Percentiles rank a stretch among this genome's conserved stretches.
These are phyloP conservation scores for Lachnellula hyalina DNA, from an alignment of 2,329 filamentous ascomycete genomes.

Conservation along the genomic window DNA sequence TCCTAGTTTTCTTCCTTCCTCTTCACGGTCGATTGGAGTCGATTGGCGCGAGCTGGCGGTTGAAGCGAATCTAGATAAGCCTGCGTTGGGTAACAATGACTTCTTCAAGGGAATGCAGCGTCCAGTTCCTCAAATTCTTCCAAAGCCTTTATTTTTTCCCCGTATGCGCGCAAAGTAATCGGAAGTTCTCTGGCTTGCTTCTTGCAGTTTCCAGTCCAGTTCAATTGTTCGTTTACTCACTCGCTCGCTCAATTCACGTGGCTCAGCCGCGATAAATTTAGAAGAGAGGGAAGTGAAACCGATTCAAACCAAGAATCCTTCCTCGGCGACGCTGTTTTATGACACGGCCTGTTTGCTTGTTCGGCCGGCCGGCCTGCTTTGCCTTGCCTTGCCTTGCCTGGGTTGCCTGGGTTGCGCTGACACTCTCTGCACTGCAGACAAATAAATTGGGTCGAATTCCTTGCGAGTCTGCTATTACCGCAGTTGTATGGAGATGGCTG, in stretches of 20 bases:
- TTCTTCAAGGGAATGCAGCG: neutral
- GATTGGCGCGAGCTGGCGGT: neutral
- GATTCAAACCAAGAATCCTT: slow-evolving; percentile 5
- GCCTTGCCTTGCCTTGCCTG: neutral
- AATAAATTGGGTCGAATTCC: neutral
- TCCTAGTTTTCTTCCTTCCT: neutral
- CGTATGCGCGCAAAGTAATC: neutral
- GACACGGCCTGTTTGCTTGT: neutral
- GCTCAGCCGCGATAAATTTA: slow-evolving; percentile 24
- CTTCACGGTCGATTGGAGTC: neutral
- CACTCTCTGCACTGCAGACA: neutral
- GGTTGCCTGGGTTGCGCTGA: neutral
- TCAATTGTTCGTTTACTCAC: neutral
- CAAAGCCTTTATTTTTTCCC: neutral
- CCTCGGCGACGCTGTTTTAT: slow-evolving; percentile 6
- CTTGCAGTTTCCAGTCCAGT: neutral
- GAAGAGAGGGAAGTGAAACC: slow-evolving; percentile 12
- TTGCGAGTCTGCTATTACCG: neutral
- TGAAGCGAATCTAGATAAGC: neutral
- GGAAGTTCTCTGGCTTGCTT: neutral
- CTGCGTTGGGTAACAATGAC: neutral
- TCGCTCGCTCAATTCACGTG: slow-evolving; percentile 19
- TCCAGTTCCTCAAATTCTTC: neutral
- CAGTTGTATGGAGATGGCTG: neutral
- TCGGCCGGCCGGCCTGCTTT: neutral